Evolutionary conservation across 352 stramenopile species (phyloP).

Genomic region (Phytophthora ohioensis): DNA sequence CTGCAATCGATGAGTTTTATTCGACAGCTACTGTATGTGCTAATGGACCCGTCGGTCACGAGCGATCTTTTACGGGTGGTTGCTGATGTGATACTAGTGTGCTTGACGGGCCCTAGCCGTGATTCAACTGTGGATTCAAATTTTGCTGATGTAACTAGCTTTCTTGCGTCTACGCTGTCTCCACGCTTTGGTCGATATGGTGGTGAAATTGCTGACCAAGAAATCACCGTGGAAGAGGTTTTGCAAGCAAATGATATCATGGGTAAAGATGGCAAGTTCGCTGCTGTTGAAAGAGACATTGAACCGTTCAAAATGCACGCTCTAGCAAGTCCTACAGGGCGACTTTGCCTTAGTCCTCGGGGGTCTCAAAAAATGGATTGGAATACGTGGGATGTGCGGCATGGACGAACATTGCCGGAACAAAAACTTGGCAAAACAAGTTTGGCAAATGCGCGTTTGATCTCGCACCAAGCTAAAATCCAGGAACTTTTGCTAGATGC

Average conservation of each 20-base stretch:
- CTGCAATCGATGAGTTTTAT: slow-evolving; percentile 74
- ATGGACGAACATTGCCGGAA: slow-evolving; percentile 11
- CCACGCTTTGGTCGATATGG: slow-evolving; percentile 51
- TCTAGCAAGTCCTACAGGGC: slow-evolving; percentile 39
- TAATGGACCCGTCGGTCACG: slow-evolving; percentile 65
- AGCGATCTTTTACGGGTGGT: slow-evolving; percentile 64
- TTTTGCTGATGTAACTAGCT: slow-evolving; percentile 72
- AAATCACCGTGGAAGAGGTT: slow-evolving; percentile 12
- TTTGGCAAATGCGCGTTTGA: slow-evolving; percentile 13
- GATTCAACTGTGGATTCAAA: slow-evolving; percentile 58
- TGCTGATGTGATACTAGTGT: slow-evolving; percentile 74
- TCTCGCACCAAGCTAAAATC: slow-evolving; percentile 50
- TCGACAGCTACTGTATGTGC: slow-evolving; percentile 74
- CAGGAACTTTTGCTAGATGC: slow-evolving; percentile 74
- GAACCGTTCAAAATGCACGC: slow-evolving; percentile 14
- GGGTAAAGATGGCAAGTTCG: neutral
- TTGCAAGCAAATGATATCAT: slow-evolving; percentile 6
- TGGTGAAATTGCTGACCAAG: slow-evolving; percentile 17
- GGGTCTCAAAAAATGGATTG: slow-evolving; percentile 26
- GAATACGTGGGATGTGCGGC: slow-evolving; percentile 12
- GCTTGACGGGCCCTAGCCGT: slow-evolving; percentile 54
- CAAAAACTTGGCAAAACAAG: slow-evolving; percentile 1
- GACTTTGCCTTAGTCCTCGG: slow-evolving; percentile 61
- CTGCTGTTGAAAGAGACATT: neutral
- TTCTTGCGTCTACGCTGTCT: slow-evolving; percentile 65